Conservation (phyloP, 495 filamentous ascomycete genomes). For the Neurospora intermedia region DNA sequence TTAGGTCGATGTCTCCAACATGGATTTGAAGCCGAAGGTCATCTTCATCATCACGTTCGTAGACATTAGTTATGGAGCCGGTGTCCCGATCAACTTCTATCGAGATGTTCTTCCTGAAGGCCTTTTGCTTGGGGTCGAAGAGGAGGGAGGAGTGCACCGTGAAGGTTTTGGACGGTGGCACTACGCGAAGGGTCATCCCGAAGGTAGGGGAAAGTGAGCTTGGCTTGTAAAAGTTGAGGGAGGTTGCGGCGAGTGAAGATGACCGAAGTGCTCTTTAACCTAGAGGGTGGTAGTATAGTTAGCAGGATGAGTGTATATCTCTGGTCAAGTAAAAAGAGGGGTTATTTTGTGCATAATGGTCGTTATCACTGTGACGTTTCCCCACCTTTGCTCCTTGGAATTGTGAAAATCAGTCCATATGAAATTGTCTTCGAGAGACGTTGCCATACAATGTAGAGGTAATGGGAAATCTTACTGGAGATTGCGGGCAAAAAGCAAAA, state of each 20-base stretch:
- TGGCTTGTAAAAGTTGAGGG: background rate
- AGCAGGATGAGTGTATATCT: background rate
- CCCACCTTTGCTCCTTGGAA: background rate
- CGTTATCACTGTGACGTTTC: background rate
- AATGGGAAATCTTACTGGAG: too few relatives aligned
- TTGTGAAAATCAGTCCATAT: too few relatives aligned
- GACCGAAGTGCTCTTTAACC: background rate
- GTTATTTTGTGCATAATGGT: background rate
- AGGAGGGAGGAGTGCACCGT: conserved; percentile 36
- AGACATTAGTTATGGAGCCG: conserved; percentile 32
- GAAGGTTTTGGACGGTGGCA: conserved; percentile 9
- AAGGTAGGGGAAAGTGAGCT: background rate
- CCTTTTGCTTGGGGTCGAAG: conserved; percentile 39
- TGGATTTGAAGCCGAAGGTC: background rate
- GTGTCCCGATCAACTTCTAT: conserved; percentile 26
- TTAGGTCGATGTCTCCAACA: conserved; percentile 30
- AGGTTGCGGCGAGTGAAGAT: background rate
- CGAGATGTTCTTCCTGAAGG: conserved; percentile 30
- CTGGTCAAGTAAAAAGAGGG: background rate
- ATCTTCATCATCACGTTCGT: conserved; percentile 14
- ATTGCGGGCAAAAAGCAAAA: background rate
- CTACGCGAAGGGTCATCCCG: background rate
- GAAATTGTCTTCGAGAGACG: background rate
- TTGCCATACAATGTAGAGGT: background rate
- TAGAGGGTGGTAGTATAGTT: background rate